phyloP scores from a whole-genome alignment of 2,329 filamentous ascomycete genomes.

The Trichophyton benhamiae region DNA sequence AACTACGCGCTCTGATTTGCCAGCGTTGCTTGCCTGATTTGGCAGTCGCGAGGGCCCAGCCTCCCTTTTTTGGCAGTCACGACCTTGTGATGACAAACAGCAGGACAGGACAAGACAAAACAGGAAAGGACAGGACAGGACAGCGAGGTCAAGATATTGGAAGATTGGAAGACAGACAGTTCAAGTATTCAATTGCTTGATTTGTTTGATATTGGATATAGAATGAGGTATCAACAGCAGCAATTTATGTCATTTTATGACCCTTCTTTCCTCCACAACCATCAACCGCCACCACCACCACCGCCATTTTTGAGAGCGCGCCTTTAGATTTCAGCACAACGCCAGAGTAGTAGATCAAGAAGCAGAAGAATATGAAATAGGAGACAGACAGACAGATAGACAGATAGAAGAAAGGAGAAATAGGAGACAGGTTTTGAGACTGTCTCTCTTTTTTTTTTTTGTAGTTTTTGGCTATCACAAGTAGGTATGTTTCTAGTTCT shows the following conservation, averaged over 20 bases:
- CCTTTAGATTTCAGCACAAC: background rate
- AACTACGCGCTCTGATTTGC: slow-evolving; percentile 2
- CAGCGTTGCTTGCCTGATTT: background rate
- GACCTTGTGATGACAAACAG: background rate
- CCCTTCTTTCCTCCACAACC: background rate
- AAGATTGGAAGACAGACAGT: background rate
- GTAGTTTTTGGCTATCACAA: background rate
- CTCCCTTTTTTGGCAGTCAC: background rate
- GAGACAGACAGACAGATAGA: background rate
- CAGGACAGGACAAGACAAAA: too few species aligned
- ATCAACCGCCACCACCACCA: too few species aligned
- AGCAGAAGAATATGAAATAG: background rate
- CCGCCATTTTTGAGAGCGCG: background rate
- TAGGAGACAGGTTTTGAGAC: background rate
- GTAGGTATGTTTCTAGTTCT: background rate
- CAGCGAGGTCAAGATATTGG: background rate
- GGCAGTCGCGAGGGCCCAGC: background rate
- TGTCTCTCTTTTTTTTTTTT: background rate
- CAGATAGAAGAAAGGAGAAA: background rate
- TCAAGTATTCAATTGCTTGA: background rate
- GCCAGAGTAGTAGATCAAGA: background rate
- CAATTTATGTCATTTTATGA: background rate
- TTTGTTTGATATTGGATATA: background rate
- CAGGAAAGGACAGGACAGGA: too few species aligned
- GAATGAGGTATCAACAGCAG: background rate